phyloP scores from a whole-genome alignment of 2,329 filamentous ascomycete genomes.

The Colletotrichum nymphaeae region DNA sequence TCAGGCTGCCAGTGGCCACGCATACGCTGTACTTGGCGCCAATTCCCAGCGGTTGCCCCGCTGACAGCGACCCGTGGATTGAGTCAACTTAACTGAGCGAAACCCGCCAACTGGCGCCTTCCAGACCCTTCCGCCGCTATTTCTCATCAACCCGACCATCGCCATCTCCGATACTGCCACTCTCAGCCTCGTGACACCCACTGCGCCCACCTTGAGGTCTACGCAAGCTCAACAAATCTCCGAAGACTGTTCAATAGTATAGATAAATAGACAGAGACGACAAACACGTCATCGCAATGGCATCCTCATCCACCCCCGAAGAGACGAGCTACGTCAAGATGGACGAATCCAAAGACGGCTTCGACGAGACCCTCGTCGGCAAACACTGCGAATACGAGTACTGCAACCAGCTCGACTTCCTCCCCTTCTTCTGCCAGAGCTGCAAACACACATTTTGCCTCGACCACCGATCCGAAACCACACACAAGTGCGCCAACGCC shows the following conservation, averaged over 20 bases:
- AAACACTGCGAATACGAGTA: constrained; percentile 90
- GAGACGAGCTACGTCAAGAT: constrained; percentile 75
- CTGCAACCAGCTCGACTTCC: constrained; percentile 95
- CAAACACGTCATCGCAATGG: constrained; percentile 53
- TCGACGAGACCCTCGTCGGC: constrained; percentile 87
- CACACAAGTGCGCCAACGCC: constrained; percentile 75
- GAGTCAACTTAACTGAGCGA: constrained; percentile 9
- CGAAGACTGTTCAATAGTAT: neutral
- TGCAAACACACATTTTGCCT: constrained; percentile 89
- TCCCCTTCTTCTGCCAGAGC: constrained; percentile 93
- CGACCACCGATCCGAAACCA: constrained; percentile 88
- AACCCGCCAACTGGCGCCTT: constrained; percentile 31
- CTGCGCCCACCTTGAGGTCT: constrained; percentile 5
- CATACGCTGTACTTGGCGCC: constrained; percentile 29
- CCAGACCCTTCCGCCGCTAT: constrained; percentile 32
- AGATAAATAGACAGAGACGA: constrained; percentile 19
- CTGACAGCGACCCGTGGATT: constrained; percentile 8
- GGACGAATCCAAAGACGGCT: constrained; percentile 62
- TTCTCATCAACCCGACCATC: constrained; percentile 28
- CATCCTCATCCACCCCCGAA: constrained; percentile 60
- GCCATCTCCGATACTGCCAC: neutral
- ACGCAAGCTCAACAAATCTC: neutral
- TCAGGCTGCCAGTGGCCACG: constrained; percentile 27
- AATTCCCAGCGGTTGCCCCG: constrained; percentile 19
- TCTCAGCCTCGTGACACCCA: constrained; percentile 15